Evolutionary conservation across 2,329 filamentous ascomycete genomes (phyloP), one percentile per base, ranked within the genome.

Genomic region (Raffaelea deltoideospora): DNA sequence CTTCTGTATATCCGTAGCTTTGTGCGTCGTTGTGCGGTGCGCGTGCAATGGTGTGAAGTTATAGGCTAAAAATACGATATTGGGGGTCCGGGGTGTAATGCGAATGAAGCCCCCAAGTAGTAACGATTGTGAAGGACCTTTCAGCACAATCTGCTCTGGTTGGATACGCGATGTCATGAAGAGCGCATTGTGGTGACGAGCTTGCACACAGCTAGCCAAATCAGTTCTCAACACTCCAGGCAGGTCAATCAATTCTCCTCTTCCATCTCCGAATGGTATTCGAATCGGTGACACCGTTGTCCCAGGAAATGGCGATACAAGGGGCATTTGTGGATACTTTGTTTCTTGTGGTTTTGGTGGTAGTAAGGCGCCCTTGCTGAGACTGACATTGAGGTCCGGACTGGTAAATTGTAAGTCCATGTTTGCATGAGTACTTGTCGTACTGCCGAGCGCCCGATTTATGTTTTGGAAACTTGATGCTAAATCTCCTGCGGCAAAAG

Each of bases 201-300:
- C 69, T 29, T 69, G 60, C 33, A 95, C 79, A 50, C 80, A 76
- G 1, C 72, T 58, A 33, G 84, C 78, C 7, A 96, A 63, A 14
- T 76, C 70, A 20, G 75, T 78, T 32, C 90, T 76, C 9, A 77
- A 71, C 24, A 98, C 63, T 1, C 90, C 90, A 0, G 90, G 90
- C 13, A 98, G 67, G 53, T 98, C 90, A 48, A 98, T 84, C 24
- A 98, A 66, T 55, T 98, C 92, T 38, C 90, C 90, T 49, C 75
- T 80, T 19, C 82, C 80, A 41, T 74, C 75, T 32, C 87, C 87
- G 51, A 90, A 98, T 1, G 86, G 85, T 15, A 96, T 75, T 21
- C 90, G 79, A 47, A 98, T 96, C 0, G 90, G 90, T 0, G 86
- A 93, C 2, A 87, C 90, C 1, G 90, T 98, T 0, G 90, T 98